Evolutionary conservation across 495 filamentous ascomycete genomes (phyloP).

Genomic region (Annulohypoxylon maeteangense): DNA sequence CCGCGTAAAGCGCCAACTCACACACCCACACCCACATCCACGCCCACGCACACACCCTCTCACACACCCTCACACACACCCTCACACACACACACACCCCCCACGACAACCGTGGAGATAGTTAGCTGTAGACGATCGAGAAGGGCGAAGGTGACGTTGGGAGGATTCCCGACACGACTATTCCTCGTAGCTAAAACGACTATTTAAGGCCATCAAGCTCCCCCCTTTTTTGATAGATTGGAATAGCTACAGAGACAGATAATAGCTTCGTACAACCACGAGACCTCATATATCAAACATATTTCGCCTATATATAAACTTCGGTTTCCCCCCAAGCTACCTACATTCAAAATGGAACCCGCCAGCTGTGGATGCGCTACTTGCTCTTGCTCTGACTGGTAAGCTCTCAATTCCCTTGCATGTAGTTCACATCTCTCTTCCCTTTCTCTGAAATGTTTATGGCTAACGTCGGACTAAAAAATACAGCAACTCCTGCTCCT

Average conservation of each 20-base stretch:
- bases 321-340: conserved; percentile 16
- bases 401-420: conserved; percentile 9
- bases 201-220: conserved; percentile 47
- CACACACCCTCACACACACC: not conserved
- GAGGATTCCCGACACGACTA: conserved; percentile 4
- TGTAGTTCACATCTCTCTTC: no score
- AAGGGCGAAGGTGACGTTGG: conserved; percentile 28
- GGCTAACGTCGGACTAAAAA: conserved; percentile 22
- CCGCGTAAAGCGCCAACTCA: conserved; percentile 41
- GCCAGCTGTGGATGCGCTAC: conserved; percentile 45
- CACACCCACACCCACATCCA: not conserved
- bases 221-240: conserved; percentile 37
- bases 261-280: conserved; percentile 25
- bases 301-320: conserved; percentile 32
- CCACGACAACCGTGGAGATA: conserved; percentile 27
- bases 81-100: not conserved
- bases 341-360: conserved; percentile 42
- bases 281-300: conserved; percentile 2
- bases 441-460: not conserved
- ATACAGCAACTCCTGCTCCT: conserved; percentile 44
- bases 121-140: conserved; percentile 13
- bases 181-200: conserved; percentile 28
- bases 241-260: conserved; percentile 13
- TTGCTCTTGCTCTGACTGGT: conserved; percentile 46
- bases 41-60: not conserved